phyloP scores from a whole-genome alignment of 129 eudicot genomes.

The Lactuca saligna region DNA sequence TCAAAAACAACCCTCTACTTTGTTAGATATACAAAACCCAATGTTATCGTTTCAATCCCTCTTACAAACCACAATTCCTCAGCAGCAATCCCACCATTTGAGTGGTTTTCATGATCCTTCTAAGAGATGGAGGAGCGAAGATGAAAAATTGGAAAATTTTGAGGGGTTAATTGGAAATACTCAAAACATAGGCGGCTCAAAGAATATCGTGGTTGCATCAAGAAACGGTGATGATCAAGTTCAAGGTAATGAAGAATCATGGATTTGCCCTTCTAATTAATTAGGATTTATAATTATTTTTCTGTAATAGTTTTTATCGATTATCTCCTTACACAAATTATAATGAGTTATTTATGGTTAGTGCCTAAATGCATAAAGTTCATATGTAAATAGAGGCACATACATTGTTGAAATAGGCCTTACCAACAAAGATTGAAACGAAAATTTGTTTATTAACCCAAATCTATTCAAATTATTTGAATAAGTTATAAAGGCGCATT shows the following conservation, averaged over 20 bases:
- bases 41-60: constrained; percentile 41
- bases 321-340: constrained; percentile 17
- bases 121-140: constrained; percentile 30
- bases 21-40: constrained; percentile 44
- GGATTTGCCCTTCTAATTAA: constrained; percentile 58
- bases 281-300: constrained; percentile 1
- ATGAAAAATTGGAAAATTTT: constrained; percentile 33
- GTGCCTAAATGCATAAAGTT: neutral
- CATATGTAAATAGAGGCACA: neutral
- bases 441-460: neutral
- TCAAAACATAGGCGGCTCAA: constrained; percentile 32
- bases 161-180: constrained; percentile 29
- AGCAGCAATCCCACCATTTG: constrained; percentile 15
- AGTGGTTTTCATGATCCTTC: constrained; percentile 32
- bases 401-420: neutral
- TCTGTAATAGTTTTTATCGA: constrained; percentile 4
- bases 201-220: constrained; percentile 36
- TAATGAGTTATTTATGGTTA: constrained; percentile 5
- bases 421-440: neutral
- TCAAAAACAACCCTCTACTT: constrained; percentile 30
- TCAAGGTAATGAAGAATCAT: constrained; percentile 51
- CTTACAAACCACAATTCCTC: constrained; percentile 29
- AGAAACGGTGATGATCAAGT: constrained; percentile 38
- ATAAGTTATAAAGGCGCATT: neutral
- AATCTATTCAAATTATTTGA: neutral